phyloP scores from a whole-genome alignment of 2,329 filamentous ascomycete species.

The Phialophora chinensis region DNA sequence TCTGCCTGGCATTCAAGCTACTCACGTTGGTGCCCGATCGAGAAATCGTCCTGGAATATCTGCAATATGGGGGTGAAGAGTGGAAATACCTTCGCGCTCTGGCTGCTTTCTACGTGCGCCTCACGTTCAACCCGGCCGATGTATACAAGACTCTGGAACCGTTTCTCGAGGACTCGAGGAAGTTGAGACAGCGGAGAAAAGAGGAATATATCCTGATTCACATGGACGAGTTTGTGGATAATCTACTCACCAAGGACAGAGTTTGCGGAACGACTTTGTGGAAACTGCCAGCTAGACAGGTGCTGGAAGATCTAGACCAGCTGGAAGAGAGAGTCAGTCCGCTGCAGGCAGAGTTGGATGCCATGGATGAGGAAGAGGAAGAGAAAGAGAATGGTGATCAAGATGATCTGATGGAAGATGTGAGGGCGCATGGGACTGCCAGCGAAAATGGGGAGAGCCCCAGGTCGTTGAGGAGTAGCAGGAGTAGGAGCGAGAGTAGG shows the following conservation, averaged over 20 bases:
- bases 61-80: conserved; percentile 79
- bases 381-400: conserved; percentile 36
- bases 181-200: conserved; percentile 77
- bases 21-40: conserved; percentile 83
- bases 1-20: conserved; percentile 94
- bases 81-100: conserved; percentile 84
- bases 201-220: conserved; percentile 77
- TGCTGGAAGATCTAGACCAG: conserved; percentile 86
- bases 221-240: conserved; percentile 93
- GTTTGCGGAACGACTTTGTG: conserved; percentile 90
- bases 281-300: conserved; percentile 82
- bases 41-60: conserved; percentile 78
- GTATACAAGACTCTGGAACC: conserved; percentile 83
- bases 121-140: conserved; percentile 82
- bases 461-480: conserved; percentile 25
- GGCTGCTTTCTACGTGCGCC: conserved; percentile 88
- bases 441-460: conserved; percentile 24
- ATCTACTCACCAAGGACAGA: conserved; percentile 83
- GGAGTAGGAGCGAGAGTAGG: conserved; percentile 28
- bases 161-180: conserved; percentile 79
- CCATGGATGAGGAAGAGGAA: conserved; percentile 44
- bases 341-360: conserved; percentile 68
- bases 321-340: conserved; percentile 85
- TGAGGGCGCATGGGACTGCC: conserved; percentile 9
- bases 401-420: conserved; percentile 30